These are phyloP conservation scores for Fusarium setosum DNA, from an alignment of 2,329 filamentous ascomycete species.

Conservation along the genomic window DNA sequence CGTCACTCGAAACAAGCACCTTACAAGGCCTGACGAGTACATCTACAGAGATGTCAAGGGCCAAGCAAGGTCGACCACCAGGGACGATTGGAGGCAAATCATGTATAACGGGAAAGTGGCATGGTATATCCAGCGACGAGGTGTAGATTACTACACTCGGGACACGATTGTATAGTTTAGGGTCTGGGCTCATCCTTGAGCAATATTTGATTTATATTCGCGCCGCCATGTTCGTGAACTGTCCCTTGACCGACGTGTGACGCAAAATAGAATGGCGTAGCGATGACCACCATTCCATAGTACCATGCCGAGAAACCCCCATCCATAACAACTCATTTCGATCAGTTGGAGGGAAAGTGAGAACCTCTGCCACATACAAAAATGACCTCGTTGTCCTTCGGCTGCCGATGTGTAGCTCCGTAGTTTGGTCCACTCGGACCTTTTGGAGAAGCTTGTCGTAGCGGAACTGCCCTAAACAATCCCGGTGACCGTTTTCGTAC, in stretches of 20 bases:
- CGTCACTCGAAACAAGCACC: too few relatives aligned
- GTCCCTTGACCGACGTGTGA: constrained; percentile 10
- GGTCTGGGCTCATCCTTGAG: background rate
- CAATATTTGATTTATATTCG: background rate
- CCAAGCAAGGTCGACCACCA: too few relatives aligned
- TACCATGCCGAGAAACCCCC: constrained; percentile 2
- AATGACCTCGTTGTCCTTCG: constrained; percentile 12
- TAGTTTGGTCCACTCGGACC: constrained; percentile 6
- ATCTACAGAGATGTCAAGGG: too few relatives aligned
- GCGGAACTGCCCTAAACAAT: constrained; percentile 20
- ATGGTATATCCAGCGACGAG: background rate
- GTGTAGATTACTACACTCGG: background rate
- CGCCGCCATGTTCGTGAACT: constrained; percentile 7
- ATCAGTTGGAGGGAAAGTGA: background rate
- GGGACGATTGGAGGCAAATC: too few relatives aligned
- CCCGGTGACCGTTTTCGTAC: constrained; percentile 16
- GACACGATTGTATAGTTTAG: background rate
- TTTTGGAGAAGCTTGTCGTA: constrained; percentile 13
- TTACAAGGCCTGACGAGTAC: too few relatives aligned
- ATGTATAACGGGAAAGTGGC: too few relatives aligned
- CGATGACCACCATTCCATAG: constrained; percentile 23
- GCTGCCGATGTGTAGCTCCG: constrained; percentile 17
- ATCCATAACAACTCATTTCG: background rate
- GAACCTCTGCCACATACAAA: constrained; percentile 18
- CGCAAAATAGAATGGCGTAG: constrained; percentile 20